A percentile compares a stretch with the other conserved stretches of the same genome.
Evolutionary conservation across 1,284 basidiomycete genomes (phyloP).

Genomic region (Sporisorium graminicola): DNA sequence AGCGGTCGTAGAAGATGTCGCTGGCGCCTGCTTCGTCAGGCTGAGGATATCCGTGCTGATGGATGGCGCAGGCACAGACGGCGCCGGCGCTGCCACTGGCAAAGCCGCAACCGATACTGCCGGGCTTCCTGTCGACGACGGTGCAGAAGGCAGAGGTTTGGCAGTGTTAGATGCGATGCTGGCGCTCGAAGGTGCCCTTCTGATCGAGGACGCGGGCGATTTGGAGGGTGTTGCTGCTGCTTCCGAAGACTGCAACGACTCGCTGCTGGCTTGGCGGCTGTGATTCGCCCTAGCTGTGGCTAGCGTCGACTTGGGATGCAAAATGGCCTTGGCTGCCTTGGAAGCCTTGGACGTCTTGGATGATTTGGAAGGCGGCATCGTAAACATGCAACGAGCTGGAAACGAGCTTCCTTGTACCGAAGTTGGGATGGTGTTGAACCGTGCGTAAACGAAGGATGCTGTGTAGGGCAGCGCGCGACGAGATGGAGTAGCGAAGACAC

Average conservation of each 20-base stretch:
- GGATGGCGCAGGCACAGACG: slow-evolving; percentile 23
- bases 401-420: not conserved
- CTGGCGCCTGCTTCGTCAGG: slow-evolving; percentile 25
- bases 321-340: slow-evolving; percentile 43
- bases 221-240: not conserved
- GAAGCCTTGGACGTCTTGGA: slow-evolving; percentile 28
- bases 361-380: slow-evolving; percentile 27
- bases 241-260: slow-evolving; percentile 5
- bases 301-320: slow-evolving; percentile 37
- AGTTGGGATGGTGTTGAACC: not conserved
- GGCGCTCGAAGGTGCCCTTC: slow-evolving; percentile 28
- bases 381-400: not conserved
- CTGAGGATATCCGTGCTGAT: slow-evolving; percentile 20
- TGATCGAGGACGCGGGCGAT: slow-evolving; percentile 21
- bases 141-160: slow-evolving; percentile 17
- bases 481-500: slow-evolving; percentile 9
- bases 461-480: not conserved
- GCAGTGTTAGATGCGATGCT: slow-evolving; percentile 21
- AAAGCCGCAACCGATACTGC: slow-evolving; percentile 7
- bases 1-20: not conserved
- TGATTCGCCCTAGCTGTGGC: slow-evolving; percentile 30
- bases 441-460: not conserved
- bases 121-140: slow-evolving; percentile 12
- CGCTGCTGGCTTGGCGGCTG: slow-evolving; percentile 9
- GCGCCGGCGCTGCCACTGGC: slow-evolving; percentile 3